Evolutionary conservation across 1,284 basidiomycete species (phyloP), one percentile per base, ranked within the genome.

Genomic region (Chalciporus piperatoides): DNA sequence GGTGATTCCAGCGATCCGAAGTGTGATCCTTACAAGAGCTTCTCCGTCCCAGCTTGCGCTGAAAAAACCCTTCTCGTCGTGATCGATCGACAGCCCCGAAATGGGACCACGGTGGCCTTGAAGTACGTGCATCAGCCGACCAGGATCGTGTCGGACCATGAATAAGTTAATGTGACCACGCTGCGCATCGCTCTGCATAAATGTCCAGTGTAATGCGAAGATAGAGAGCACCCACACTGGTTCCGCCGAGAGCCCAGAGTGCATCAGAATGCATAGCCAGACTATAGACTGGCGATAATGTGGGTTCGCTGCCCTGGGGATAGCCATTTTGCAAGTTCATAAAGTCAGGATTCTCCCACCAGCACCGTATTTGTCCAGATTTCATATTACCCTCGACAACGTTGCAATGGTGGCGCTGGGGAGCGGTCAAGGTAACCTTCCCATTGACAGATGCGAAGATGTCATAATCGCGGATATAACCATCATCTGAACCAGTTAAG

Each of bases 1-100:
- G 42, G 37, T 5, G 24, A 48, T 15, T 42, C 35, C 15, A 24
- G 41, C 46, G n/a, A 27, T 49, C 33, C 47, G 27, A 6, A 43
- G 44, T n/a, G 47, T 43, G 35, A 45, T 36, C 77, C 90, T 68
- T 67, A 95, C 95, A 50, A 86, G 76, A 4, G 94, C 86, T 54
- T 90, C 84, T 3, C 92, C 88, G 65, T 99, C 97, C 95, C 95
- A 98, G 2, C 93, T 89, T 4, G 92, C 95, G 61, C 91, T 95
- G 57, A 95, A 84, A 55, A 95, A 81, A 0, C 85, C 80, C 58
- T 86, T 89, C 64, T 98, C 92, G 45, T 89, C 83, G 51, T 86
- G 80, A 50, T 86, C 78, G 50, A 99, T 71, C 0, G 85, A 80
- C 41, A 99, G 73, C 12, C 86, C 84, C n/a, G 95, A 97, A 6